phyloP scores from a whole-genome alignment of 2,329 filamentous ascomycete species.

The Macrophomina phaseolina region DNA sequence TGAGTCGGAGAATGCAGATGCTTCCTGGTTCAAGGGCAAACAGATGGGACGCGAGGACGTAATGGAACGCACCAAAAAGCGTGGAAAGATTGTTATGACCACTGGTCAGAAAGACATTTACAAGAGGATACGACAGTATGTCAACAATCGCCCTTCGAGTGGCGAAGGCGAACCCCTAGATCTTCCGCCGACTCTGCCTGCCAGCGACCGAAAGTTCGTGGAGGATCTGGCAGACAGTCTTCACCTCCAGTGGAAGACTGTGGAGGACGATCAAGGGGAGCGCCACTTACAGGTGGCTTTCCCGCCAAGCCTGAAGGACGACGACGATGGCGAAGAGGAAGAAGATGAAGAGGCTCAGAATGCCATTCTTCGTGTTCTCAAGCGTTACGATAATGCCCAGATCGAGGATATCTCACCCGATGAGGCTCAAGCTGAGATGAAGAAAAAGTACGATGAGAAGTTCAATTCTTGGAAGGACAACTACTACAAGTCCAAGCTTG shows the following conservation, averaged over 20 bases:
- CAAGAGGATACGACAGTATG: conserved; percentile 79
- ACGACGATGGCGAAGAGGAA: conserved; percentile 65
- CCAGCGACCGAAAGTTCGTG: conserved; percentile 89
- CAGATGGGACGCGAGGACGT: conserved; percentile 72
- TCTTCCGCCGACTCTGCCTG: conserved; percentile 73
- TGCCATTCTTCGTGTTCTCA: conserved; percentile 83
- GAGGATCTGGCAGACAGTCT: conserved; percentile 80
- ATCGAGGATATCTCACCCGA: conserved; percentile 80
- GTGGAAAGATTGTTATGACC: conserved; percentile 74
- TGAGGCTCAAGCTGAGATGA: conserved; percentile 77
- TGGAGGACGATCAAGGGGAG: conserved; percentile 66
- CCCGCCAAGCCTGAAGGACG: conserved; percentile 56
- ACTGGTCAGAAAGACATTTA: conserved; percentile 82
- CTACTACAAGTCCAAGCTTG: conserved; percentile 91
- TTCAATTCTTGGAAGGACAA: conserved; percentile 93
- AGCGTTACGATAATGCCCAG: conserved; percentile 87
- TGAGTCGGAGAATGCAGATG: conserved; percentile 85
- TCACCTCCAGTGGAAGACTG: conserved; percentile 68
- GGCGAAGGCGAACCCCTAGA: conserved; percentile 64
- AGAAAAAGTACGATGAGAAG: conserved; percentile 86
- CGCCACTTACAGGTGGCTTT: conserved; percentile 70
- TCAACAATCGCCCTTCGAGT: conserved; percentile 67
- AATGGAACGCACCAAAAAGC: conserved; percentile 64
- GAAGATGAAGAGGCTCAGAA: conserved; percentile 82
- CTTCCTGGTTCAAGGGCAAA: conserved; percentile 91